Conservation (phyloP, 306 rosid species). For the Prunus armeniaca region DNA sequence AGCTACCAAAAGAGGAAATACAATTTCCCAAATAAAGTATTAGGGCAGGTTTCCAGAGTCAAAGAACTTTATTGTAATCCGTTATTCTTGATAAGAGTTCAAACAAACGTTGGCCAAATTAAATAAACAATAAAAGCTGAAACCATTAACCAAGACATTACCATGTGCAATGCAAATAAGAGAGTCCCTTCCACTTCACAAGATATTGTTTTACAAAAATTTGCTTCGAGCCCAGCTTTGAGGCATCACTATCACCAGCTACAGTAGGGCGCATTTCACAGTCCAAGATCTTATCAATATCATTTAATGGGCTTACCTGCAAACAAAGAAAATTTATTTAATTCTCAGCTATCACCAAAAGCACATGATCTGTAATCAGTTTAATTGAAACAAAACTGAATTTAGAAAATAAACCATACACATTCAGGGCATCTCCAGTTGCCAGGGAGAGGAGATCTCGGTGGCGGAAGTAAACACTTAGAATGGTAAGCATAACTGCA, state of each 20-base stretch:
- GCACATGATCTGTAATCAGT: slow-evolving; percentile 12
- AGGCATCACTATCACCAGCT: slow-evolving; percentile 69
- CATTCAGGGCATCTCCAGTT: slow-evolving; percentile 99
- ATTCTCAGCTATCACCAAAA: slow-evolving; percentile 19
- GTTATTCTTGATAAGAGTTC: neutral
- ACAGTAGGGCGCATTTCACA: slow-evolving; percentile 94
- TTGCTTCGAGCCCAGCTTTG: slow-evolving; percentile 73
- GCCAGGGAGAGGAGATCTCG: slow-evolving; percentile 56
- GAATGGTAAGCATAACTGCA: slow-evolving; percentile 88
- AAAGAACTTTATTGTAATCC: neutral
- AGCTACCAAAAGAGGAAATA: neutral
- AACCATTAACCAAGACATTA: slow-evolving; percentile 28
- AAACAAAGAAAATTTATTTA: slow-evolving; percentile 16
- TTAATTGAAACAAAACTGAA: slow-evolving; percentile 10
- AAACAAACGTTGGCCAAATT: neutral
- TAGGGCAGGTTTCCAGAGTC: neutral
- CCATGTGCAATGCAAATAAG: slow-evolving; percentile 93
- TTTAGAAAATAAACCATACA: slow-evolving; percentile 49
- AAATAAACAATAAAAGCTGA: neutral
- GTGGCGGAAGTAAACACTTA: slow-evolving; percentile 79
- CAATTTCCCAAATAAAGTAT: neutral
- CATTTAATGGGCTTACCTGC: slow-evolving; percentile 95
- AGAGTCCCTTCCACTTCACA: slow-evolving; percentile 95
- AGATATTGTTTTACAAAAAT: slow-evolving; percentile 93
- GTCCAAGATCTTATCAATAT: slow-evolving; percentile 87